A percentile compares a stretch with the other conserved stretches of the same genome.
Conservation (phyloP, 164 flowering plant genomes). For the Saururus chinensis region DNA sequence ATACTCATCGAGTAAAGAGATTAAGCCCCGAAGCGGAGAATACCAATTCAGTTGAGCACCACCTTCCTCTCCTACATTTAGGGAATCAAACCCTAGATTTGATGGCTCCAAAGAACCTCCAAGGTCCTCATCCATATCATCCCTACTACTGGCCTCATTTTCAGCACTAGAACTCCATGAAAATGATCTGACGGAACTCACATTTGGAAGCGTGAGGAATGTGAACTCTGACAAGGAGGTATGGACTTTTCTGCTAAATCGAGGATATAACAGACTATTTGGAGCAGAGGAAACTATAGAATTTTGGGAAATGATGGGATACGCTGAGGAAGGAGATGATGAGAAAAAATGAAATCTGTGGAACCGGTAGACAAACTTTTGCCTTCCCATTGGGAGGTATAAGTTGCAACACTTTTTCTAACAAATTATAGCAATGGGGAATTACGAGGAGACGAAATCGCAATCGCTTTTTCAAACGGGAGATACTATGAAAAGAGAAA, state of each 20-base stretch:
- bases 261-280: not conserved
- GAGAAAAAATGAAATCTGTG: not conserved
- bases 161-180: slow-evolving; percentile 5
- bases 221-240: not conserved
- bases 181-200: slow-evolving; percentile 9
- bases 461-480: too few species aligned
- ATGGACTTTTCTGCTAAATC: not conserved
- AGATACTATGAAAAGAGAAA: too few species aligned
- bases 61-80: slow-evolving; percentile 10
- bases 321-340: not conserved
- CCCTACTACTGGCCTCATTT: slow-evolving; percentile 4
- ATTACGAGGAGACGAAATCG: too few species aligned
- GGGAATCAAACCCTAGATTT: slow-evolving; percentile 9
- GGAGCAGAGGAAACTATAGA: not conserved
- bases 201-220: not conserved
- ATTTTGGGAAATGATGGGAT: not conserved
- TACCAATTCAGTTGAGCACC: slow-evolving; percentile 17
- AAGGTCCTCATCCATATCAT: not conserved
- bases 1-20: slow-evolving; percentile 50
- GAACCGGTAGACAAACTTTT: not conserved
- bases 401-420: too few species aligned
- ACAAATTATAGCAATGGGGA: too few species aligned
- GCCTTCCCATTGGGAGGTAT: not conserved
- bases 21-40: slow-evolving; percentile 35
- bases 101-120: slow-evolving; percentile 5